Conservation (phyloP, 2,329 filamentous ascomycete species). For the Claviceps sp. region DNA sequence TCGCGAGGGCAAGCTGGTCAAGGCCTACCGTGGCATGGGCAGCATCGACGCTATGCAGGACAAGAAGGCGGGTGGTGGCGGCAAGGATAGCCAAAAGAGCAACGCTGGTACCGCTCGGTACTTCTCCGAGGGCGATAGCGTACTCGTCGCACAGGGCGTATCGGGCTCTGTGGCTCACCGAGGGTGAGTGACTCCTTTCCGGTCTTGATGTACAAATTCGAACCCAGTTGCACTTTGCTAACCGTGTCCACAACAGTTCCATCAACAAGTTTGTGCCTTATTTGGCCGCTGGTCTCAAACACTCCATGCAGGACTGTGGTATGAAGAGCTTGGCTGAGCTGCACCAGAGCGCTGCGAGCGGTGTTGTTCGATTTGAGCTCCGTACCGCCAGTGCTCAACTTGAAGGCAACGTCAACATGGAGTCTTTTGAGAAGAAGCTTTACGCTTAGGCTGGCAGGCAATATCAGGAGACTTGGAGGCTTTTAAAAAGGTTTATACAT, state of each 20-base stretch:
- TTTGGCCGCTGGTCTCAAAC: slow-evolving; percentile 87
- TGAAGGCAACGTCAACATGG: slow-evolving; percentile 95
- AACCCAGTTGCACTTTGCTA: slow-evolving; percentile 13
- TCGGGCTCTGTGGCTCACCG: slow-evolving; percentile 73
- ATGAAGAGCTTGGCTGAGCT: slow-evolving; percentile 67
- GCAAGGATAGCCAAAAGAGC: slow-evolving; percentile 60
- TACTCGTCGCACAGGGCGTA: slow-evolving; percentile 93
- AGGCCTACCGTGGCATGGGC: slow-evolving; percentile 98
- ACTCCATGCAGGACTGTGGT: slow-evolving; percentile 93
- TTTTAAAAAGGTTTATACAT: neutral
- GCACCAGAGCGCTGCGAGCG: slow-evolving; percentile 59
- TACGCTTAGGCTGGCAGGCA: slow-evolving; percentile 51
- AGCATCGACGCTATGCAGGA: slow-evolving; percentile 99
- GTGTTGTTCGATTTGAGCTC: slow-evolving; percentile 81
- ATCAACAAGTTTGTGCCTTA: slow-evolving; percentile 95
- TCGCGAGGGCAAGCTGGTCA: slow-evolving; percentile 93
- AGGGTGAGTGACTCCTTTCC: slow-evolving; percentile 29
- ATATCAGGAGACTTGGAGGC: neutral
- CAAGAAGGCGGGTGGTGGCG: slow-evolving; percentile 75
- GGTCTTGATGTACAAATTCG: neutral
- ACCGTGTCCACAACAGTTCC: slow-evolving; percentile 35
- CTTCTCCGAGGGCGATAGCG: slow-evolving; percentile 91
- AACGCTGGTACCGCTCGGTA: slow-evolving; percentile 96
- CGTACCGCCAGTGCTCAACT: slow-evolving; percentile 88
- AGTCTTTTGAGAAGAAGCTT: slow-evolving; percentile 99